These are phyloP conservation scores for Dittrichia graveolens DNA, from an alignment of 129 eudicot genomes.

Conservation along the genomic window DNA sequence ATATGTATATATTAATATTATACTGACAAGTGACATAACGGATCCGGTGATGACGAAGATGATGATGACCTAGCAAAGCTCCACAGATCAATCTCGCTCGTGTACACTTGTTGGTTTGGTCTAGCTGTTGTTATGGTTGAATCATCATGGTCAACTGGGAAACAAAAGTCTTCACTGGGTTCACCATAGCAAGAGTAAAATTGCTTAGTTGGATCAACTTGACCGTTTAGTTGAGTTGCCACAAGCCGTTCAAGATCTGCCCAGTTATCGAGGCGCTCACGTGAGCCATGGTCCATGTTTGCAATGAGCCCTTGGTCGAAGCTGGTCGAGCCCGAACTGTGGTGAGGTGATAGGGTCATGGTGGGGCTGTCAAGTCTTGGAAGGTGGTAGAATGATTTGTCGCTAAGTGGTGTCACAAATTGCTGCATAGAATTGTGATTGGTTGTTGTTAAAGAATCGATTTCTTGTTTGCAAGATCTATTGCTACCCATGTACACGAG, in stretches of 20 bases:
- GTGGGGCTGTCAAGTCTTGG: slow-evolving; percentile 65
- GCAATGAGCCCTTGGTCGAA: slow-evolving; percentile 34
- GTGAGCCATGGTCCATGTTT: slow-evolving; percentile 26
- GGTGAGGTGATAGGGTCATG: slow-evolving; percentile 27
- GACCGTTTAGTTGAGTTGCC: slow-evolving; percentile 60
- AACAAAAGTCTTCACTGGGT: slow-evolving; percentile 38
- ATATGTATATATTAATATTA: slow-evolving; percentile 13
- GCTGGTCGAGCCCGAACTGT: slow-evolving; percentile 14
- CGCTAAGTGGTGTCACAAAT: slow-evolving; percentile 19
- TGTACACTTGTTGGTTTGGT: slow-evolving; percentile 31
- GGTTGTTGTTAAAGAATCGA: slow-evolving; percentile 21
- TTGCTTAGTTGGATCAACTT: slow-evolving; percentile 36
- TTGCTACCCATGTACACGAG: slow-evolving; percentile 54
- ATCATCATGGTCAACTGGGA: slow-evolving; percentile 40
- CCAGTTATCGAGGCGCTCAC: slow-evolving; percentile 48
- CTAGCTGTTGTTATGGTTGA: slow-evolving; percentile 17
- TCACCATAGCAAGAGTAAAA: slow-evolving; percentile 35
- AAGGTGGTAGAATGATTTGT: slow-evolving; percentile 53
- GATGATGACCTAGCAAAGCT: slow-evolving; percentile 50
- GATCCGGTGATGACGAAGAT: slow-evolving; percentile 48
- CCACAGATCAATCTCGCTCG: slow-evolving; percentile 54
- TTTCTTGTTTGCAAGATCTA: slow-evolving; percentile 45
- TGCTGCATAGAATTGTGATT: slow-evolving; percentile 33
- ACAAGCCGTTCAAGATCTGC: slow-evolving; percentile 54
- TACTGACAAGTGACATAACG: slow-evolving; percentile 60